Percentiles rank a stretch among this genome's conserved stretches.
Evolutionary conservation across 306 rosid species (phyloP).

Genomic region (Pachyrhizus erosus): DNA sequence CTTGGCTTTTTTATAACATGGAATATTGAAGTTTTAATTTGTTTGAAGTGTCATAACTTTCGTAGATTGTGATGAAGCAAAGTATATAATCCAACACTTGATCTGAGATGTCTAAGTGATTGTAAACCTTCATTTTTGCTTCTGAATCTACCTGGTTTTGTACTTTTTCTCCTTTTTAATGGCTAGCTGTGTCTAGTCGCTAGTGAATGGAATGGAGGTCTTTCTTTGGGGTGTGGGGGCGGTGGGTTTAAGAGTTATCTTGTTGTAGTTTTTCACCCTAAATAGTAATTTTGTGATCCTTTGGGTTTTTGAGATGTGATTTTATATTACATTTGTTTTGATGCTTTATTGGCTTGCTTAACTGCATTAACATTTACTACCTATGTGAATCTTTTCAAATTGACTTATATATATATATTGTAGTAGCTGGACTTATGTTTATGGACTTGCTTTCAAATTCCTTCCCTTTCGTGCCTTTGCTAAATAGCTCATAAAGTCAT

Average conservation of each 20-base stretch:
- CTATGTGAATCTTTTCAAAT: background rate
- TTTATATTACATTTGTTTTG: background rate
- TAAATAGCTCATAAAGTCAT: constrained; percentile 36
- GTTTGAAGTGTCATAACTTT: background rate
- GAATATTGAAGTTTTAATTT: background rate
- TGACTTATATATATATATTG: background rate
- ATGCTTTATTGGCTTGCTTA: background rate
- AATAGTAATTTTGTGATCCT: background rate
- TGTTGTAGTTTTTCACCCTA: background rate
- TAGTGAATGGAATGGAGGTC: background rate
- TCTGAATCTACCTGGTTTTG: constrained; percentile 46
- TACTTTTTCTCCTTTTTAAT: background rate
- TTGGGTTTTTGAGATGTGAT: background rate
- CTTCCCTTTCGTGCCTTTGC: background rate
- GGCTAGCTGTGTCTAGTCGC: background rate
- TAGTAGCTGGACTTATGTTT: background rate
- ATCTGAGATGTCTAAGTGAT: constrained; percentile 49
- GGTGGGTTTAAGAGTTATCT: background rate
- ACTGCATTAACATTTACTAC: background rate
- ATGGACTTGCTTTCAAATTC: background rate
- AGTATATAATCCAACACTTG: constrained; percentile 60
- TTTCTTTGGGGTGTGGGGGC: background rate
- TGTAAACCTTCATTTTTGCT: constrained; percentile 14
- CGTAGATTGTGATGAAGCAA: constrained; percentile 49
- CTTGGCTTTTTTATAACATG: background rate